phyloP scores from a whole-genome alignment of 148 eudicot species.

The Bassia scoparia region DNA sequence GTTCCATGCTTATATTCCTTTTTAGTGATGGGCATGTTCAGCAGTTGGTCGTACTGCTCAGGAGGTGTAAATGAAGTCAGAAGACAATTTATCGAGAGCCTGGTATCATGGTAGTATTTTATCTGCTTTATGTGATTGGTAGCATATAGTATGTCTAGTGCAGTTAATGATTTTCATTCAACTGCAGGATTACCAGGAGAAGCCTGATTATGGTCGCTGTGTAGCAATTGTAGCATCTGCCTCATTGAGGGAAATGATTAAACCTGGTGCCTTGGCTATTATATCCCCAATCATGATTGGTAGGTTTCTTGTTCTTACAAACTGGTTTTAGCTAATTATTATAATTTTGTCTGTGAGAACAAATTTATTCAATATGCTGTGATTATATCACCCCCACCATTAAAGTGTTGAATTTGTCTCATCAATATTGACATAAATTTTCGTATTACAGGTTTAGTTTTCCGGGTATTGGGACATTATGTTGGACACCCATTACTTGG shows the following conservation, averaged over 20 bases:
- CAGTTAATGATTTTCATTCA: constrained; percentile 15
- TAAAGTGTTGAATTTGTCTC: neutral
- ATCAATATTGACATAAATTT: constrained; percentile 2
- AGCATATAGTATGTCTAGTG: constrained; percentile 8
- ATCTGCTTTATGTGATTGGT: constrained; percentile 5
- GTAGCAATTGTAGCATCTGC: constrained; percentile 98
- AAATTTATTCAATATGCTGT: no score
- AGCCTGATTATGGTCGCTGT: constrained; percentile 96
- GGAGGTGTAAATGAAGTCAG: constrained; percentile 99
- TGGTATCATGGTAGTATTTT: constrained; percentile 77
- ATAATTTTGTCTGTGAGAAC: no score
- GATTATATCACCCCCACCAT: no score
- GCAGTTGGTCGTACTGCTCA: constrained; percentile 99
- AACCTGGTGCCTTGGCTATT: constrained; percentile 92
- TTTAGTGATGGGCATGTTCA: constrained; percentile 99
- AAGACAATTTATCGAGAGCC: constrained; percentile 97
- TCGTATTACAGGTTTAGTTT: constrained; percentile 55
- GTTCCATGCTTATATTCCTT: constrained; percentile 95
- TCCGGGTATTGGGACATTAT: constrained; percentile 79
- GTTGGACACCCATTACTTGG: constrained; percentile 91
- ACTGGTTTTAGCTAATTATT: no score
- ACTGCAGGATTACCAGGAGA: constrained; percentile 85
- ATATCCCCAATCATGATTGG: constrained; percentile 81
- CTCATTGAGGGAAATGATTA: constrained; percentile 89
- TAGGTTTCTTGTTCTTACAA: constrained; percentile 29